Conservation (phyloP, 208 protist species). For the Acanthamoeba triangularis region DNA sequence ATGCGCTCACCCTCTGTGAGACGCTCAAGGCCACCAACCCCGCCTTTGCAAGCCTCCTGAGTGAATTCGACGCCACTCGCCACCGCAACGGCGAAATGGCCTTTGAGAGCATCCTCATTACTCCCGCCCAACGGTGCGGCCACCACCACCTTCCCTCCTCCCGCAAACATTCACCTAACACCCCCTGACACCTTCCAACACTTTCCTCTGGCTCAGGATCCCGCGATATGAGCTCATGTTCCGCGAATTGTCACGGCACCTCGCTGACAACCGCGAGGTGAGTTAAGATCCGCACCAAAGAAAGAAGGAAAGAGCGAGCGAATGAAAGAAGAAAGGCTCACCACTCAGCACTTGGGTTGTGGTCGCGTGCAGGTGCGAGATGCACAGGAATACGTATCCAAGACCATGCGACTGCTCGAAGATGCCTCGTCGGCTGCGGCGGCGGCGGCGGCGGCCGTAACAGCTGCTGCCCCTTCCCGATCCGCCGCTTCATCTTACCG, state of each 20-base stretch:
- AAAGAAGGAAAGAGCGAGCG: no score
- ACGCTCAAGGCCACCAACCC: not conserved
- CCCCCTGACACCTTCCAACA: not conserved
- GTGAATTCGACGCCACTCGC: not conserved
- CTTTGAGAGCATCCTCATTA: constrained; percentile 13
- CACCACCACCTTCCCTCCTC: no score
- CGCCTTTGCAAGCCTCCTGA: not conserved
- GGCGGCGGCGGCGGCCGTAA: not conserved
- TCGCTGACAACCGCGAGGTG: not conserved
- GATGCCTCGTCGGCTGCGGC: not conserved
- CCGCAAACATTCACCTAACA: not conserved
- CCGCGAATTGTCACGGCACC: not conserved
- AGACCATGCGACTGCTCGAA: not conserved
- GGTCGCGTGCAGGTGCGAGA: not conserved
- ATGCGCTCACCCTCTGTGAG: not conserved
- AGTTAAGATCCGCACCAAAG: not conserved
- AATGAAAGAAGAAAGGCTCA: no score
- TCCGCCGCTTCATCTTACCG: not conserved
- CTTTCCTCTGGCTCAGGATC: not conserved
- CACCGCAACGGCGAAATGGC: constrained; percentile 2
- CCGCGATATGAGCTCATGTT: constrained; percentile 3
- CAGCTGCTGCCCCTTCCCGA: no score
- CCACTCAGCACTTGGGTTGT: not conserved
- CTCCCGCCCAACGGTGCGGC: not conserved
- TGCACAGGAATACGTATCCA: not conserved